These are phyloP conservation scores for Gossypium laxum DNA, from an alignment of 441 rosid species.

Conservation along the genomic window DNA sequence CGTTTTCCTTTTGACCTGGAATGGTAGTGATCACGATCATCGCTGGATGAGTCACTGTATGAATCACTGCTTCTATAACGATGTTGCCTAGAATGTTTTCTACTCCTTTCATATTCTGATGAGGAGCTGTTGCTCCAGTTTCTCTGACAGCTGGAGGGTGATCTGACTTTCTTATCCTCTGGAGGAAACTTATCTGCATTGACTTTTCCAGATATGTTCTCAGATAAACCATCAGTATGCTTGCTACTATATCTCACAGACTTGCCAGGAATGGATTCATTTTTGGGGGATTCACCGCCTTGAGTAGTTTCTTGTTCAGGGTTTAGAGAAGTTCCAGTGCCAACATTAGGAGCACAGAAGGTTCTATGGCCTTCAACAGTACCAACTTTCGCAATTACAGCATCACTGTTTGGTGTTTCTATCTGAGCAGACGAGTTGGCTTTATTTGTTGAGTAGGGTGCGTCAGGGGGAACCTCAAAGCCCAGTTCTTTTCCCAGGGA, in stretches of 20 bases:
- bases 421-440: constrained; percentile 19
- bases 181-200: constrained; percentile 15
- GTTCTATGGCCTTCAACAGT: constrained; percentile 20
- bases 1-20: constrained; percentile 51
- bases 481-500: constrained; percentile 92
- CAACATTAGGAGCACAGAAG: constrained; percentile 14
- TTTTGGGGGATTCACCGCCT: constrained; percentile 12
- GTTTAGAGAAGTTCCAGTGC: constrained; percentile 8
- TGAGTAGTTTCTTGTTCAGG: constrained; percentile 14
- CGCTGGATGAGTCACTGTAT: constrained; percentile 44
- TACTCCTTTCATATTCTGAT: constrained; percentile 54
- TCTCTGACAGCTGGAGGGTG: constrained; percentile 18
- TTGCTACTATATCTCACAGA: constrained; percentile 14
- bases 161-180: constrained; percentile 30
- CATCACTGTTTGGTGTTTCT: constrained; percentile 21
- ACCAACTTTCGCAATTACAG: constrained; percentile 14
- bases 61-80: constrained; percentile 40
- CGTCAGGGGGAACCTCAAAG: constrained; percentile 76
- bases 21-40: constrained; percentile 28
- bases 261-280: constrained; percentile 9
- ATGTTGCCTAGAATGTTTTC: constrained; percentile 35
- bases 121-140: constrained; percentile 31
- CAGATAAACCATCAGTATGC: constrained; percentile 18
- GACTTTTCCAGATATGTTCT: constrained; percentile 20
- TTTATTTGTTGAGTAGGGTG: constrained; percentile 27